A percentile compares a stretch with the other conserved stretches of the same genome.
These are phyloP conservation scores for Lipomyces chichibuensis DNA, from an alignment of 805 yeast species.

Conservation along the genomic window DNA sequence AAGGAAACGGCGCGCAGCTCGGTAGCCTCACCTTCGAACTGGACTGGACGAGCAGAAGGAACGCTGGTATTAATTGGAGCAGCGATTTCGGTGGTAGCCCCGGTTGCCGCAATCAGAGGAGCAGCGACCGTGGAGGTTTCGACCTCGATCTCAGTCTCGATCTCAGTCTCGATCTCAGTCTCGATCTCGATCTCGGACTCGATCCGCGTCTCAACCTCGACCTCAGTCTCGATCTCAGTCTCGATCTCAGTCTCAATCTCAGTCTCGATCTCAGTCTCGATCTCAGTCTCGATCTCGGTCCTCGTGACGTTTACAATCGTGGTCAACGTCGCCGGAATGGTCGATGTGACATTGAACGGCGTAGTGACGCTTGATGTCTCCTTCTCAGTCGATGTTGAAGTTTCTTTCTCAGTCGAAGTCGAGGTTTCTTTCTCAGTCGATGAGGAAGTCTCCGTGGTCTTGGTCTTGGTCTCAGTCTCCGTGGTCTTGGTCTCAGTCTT, in stretches of 20 bases:
- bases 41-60: conserved; percentile 1
- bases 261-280: background rate
- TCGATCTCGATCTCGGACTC: conserved; percentile 2
- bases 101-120: background rate
- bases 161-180: background rate
- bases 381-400: too few relatives aligned
- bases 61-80: conserved; percentile 5
- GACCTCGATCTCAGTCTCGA: background rate
- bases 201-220: background rate
- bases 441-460: background rate
- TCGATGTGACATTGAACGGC: too few relatives aligned
- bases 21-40: conserved; percentile 17
- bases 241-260: background rate
- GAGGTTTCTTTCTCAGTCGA: conserved; percentile 1
- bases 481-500: background rate
- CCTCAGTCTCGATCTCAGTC: background rate
- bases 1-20: conserved; percentile 5
- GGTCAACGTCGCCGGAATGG: too few relatives aligned
- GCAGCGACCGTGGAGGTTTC: background rate
- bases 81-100: background rate
- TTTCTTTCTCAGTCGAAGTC: background rate
- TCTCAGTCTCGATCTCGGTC: conserved; percentile 4
- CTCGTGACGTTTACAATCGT: background rate
- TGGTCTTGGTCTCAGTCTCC: conserved; percentile 8
- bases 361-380: too few relatives aligned